Evolutionary conservation across 345 rosid genomes (phyloP).

Genomic region (Eucalyptus rudis): DNA sequence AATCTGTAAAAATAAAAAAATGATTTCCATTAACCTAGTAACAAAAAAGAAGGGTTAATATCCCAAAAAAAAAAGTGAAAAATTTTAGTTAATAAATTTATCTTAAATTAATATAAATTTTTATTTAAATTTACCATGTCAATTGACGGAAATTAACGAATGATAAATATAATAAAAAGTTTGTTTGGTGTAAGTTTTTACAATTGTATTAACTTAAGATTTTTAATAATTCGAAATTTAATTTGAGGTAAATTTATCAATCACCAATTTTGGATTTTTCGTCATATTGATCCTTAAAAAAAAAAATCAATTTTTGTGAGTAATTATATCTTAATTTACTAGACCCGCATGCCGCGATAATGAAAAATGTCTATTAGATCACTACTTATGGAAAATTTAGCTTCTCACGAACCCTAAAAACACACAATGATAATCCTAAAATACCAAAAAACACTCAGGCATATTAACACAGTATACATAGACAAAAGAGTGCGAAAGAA

Average conservation of each 20-base stretch:
- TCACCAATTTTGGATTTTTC: fast-evolving
- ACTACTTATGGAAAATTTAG: not conserved
- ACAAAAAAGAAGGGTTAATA: not conserved
- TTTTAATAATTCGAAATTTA: fast-evolving
- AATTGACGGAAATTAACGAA: fast-evolving
- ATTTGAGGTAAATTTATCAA: not conserved
- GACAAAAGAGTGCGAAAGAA: not conserved
- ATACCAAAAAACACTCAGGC: not conserved
- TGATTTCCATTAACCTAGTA: not conserved
- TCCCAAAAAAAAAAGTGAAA: not conserved
- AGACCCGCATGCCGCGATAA: not conserved
- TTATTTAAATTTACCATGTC: fast-evolving
- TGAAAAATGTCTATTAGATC: not conserved
- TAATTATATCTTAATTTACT: not conserved
- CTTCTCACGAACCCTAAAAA: not conserved
- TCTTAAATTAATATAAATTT: too few relatives aligned
- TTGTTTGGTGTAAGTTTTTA: too few relatives aligned
- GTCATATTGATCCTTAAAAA: too few relatives aligned
- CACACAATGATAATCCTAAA: not conserved
- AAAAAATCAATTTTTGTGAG: too few relatives aligned
- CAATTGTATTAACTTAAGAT: fast-evolving
- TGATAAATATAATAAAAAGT: too few relatives aligned
- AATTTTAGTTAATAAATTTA: too few relatives aligned
- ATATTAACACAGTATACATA: not conserved
- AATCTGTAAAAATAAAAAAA: not conserved